Percentiles rank a stretch among this genome's conserved stretches.
These are phyloP conservation scores for Amphibolis antarctica DNA, from an alignment of 106 monocot genomes.

Conservation along the genomic window DNA sequence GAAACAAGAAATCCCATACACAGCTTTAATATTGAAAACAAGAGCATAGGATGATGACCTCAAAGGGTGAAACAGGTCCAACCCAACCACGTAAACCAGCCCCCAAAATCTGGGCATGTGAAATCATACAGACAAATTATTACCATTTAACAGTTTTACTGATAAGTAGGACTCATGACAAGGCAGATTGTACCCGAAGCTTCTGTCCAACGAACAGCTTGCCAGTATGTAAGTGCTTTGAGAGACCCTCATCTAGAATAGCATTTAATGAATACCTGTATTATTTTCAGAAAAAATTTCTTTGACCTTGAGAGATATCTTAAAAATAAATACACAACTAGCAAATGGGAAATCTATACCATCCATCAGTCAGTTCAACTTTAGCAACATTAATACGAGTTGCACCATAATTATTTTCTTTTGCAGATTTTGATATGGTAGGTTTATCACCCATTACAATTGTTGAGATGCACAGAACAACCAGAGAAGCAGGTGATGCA, in stretches of 20 bases:
- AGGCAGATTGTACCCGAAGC: conserved; percentile 50
- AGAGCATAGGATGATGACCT: conserved; percentile 23
- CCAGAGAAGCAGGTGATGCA: conserved; percentile 65
- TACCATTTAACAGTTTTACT: neutral
- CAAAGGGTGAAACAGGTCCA: conserved; percentile 69
- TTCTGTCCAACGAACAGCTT: conserved; percentile 90
- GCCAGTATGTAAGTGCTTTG: conserved; percentile 38
- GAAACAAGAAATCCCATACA: neutral
- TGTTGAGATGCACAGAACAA: conserved; percentile 80
- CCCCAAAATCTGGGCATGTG: conserved; percentile 53
- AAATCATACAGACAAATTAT: neutral
- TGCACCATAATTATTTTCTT: conserved; percentile 4
- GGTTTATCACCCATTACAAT: conserved; percentile 27
- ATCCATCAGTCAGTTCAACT: conserved; percentile 92
- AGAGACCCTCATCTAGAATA: conserved; percentile 45
- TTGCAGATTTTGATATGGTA: conserved; percentile 5
- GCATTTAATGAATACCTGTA: conserved; percentile 76
- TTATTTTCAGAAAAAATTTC: neutral
- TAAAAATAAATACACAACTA: neutral
- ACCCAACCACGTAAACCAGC: conserved; percentile 72
- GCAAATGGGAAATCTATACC: conserved; percentile 29
- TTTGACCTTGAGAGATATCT: neutral
- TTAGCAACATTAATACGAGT: conserved; percentile 13
- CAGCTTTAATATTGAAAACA: neutral
- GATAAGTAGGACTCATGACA: neutral